Percentiles rank a stretch among this genome's conserved stretches.
Evolutionary conservation across 176 grass and related monocot species (phyloP).

Genomic region (Raddia distichophylla): DNA sequence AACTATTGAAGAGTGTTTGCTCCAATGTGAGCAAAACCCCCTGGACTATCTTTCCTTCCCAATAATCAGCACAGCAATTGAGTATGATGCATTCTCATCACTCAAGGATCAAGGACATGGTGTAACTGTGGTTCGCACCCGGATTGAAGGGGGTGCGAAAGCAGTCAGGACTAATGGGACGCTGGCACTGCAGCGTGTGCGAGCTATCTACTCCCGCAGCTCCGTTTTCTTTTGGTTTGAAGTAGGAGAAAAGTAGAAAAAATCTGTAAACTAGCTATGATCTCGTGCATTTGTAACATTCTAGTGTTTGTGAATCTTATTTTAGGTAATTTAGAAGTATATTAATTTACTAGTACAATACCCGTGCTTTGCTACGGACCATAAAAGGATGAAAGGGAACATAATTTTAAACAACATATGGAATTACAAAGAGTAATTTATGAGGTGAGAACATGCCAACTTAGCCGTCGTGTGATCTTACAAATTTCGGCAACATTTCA

Average conservation of each 20-base stretch:
- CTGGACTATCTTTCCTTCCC: slow-evolving; percentile 91
- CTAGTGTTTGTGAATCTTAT: neutral
- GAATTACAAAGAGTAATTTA: no score
- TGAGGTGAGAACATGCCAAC: no score
- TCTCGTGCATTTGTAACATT: neutral
- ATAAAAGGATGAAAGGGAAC: no score
- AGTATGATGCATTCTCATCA: slow-evolving; percentile 25
- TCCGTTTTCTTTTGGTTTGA: slow-evolving; percentile 98
- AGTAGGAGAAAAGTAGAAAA: slow-evolving; percentile 60
- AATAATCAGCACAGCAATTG: slow-evolving; percentile 77
- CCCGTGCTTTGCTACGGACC: no score
- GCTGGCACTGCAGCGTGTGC: slow-evolving; percentile 69
- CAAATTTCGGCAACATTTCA: no score
- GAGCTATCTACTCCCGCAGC: slow-evolving; percentile 81
- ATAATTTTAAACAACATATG: no score
- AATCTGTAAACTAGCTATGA: slow-evolving; percentile 15
- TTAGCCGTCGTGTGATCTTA: no score
- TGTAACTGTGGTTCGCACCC: slow-evolving; percentile 76
- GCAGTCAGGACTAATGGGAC: slow-evolving; percentile 78
- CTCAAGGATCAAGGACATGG: slow-evolving; percentile 61
- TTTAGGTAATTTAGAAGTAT: no score
- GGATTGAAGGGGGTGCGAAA: slow-evolving; percentile 91
- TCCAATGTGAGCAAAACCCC: slow-evolving; percentile 92
- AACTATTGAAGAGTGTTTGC: slow-evolving; percentile 86
- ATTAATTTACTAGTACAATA: no score